Percentiles rank a stretch among this genome's conserved stretches.
Conservation (phyloP, 768 basidiomycete species). For the Lentinus brumalis region DNA sequence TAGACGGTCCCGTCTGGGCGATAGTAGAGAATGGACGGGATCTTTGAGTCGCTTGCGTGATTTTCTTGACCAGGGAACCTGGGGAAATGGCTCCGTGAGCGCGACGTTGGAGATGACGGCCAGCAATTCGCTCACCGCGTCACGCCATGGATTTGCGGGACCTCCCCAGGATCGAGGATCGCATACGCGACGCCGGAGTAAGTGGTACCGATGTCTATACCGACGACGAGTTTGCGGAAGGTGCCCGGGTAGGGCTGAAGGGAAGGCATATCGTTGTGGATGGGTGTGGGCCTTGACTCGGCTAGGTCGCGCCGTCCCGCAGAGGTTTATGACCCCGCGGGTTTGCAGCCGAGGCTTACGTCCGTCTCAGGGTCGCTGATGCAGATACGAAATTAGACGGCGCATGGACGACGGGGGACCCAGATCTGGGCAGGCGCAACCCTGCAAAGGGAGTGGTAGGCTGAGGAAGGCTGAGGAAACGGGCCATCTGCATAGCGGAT, state of each 20-base stretch:
- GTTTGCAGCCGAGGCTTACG: too few species aligned
- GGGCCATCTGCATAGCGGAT: too few species aligned
- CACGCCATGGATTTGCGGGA: conserved; percentile 48
- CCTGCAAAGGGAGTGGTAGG: too few species aligned
- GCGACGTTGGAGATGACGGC: too few species aligned
- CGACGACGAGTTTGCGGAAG: conserved; percentile 46
- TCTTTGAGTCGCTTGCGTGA: conserved; percentile 42
- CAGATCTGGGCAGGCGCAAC: too few species aligned
- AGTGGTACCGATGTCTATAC: conserved; percentile 56
- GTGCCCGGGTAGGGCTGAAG: conserved; percentile 40
- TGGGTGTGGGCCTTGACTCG: too few species aligned
- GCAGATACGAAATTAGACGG: too few species aligned
- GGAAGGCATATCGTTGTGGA: not conserved
- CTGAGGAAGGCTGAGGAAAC: too few species aligned
- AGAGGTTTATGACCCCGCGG: too few species aligned
- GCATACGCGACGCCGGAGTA: conserved; percentile 52
- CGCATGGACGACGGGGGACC: too few species aligned
- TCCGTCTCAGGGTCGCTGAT: too few species aligned
- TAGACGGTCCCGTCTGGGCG: conserved; percentile 39
- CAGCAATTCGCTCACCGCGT: conserved; percentile 19
- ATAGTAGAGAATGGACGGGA: conserved; percentile 53
- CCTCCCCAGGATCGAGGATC: conserved; percentile 38
- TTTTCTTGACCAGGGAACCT: conserved; percentile 46
- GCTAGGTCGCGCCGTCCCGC: too few species aligned
- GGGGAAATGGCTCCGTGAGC: not conserved